phyloP scores from a whole-genome alignment of 2,329 filamentous ascomycete genomes.

The Ophiosphaerella herpotricha region DNA sequence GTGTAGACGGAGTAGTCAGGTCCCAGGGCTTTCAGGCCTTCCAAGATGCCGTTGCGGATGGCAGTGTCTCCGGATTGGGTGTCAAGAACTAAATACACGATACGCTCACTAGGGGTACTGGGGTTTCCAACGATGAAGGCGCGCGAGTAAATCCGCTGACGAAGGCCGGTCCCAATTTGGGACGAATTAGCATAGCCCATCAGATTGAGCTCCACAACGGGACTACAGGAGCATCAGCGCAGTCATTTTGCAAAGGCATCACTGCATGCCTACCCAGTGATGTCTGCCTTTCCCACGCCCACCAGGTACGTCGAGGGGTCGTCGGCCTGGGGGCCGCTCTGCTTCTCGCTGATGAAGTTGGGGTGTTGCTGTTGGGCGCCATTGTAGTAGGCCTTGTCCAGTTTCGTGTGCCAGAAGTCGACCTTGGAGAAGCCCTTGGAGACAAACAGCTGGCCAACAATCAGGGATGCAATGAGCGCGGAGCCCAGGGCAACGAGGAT shows the following conservation, averaged over 20 bases:
- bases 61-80: conserved; percentile 88
- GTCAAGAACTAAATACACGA: conserved; percentile 88
- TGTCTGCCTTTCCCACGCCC: conserved; percentile 73
- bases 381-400: conserved; percentile 28
- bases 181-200: conserved; percentile 89
- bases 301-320: conserved; percentile 62
- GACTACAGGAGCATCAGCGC: conserved; percentile 52
- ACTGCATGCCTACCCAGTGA: conserved; percentile 62
- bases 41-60: conserved; percentile 81
- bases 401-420: conserved; percentile 43
- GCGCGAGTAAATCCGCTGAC: conserved; percentile 85
- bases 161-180: conserved; percentile 80
- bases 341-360: conserved; percentile 32
- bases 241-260: background rate
- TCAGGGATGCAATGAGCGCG: conserved; percentile 39
- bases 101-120: conserved; percentile 68
- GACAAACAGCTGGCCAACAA: conserved; percentile 42
- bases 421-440: conserved; percentile 41
- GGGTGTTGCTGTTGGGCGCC: conserved; percentile 23
- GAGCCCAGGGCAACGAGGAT: conserved; percentile 44
- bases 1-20: conserved; percentile 74
- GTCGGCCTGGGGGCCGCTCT: conserved; percentile 28
- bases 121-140: conserved; percentile 83
- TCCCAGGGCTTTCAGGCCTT: conserved; percentile 72
- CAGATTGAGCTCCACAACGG: conserved; percentile 86